Conservation (phyloP, 768 basidiomycete species). For the Mycena polygramma region DNA sequence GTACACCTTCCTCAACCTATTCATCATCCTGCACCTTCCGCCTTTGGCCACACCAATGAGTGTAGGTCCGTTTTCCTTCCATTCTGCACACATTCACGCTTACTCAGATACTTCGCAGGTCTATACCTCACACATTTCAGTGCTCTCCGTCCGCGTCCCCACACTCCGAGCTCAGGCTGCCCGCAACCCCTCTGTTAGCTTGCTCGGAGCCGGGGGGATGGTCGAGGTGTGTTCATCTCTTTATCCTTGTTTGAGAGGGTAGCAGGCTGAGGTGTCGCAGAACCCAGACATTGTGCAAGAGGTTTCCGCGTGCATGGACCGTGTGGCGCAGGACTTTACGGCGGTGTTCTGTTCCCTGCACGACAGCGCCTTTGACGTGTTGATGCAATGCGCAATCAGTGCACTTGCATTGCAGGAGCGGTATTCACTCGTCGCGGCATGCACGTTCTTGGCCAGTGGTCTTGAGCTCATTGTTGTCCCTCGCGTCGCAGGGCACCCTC, state of each 20-base stretch:
- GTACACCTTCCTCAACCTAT: too few relatives aligned
- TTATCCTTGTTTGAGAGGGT: neutral
- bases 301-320: constrained; percentile 86
- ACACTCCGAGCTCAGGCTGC: constrained; percentile 57
- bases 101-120: too few relatives aligned
- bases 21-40: too few relatives aligned
- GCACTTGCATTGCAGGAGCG: constrained; percentile 83
- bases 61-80: too few relatives aligned
- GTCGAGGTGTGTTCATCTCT: constrained; percentile 64
- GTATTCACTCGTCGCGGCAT: constrained; percentile 86
- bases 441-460: constrained; percentile 81
- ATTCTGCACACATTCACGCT: too few relatives aligned
- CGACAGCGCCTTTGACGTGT: constrained; percentile 69
- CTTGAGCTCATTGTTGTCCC: neutral
- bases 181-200: constrained; percentile 70
- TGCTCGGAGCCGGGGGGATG: constrained; percentile 76
- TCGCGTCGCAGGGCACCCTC: constrained; percentile 64
- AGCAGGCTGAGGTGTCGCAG: constrained; percentile 52
- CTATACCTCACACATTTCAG: constrained; percentile 78
- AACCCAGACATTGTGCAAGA: constrained; percentile 94
- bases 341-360: constrained; percentile 73
- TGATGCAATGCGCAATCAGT: constrained; percentile 77
- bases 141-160: constrained; percentile 67
- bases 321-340: constrained; percentile 70
- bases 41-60: too few relatives aligned